Conservation (phyloP, 352 stramenopile genomes). For the Blastocystis sp. region DNA sequence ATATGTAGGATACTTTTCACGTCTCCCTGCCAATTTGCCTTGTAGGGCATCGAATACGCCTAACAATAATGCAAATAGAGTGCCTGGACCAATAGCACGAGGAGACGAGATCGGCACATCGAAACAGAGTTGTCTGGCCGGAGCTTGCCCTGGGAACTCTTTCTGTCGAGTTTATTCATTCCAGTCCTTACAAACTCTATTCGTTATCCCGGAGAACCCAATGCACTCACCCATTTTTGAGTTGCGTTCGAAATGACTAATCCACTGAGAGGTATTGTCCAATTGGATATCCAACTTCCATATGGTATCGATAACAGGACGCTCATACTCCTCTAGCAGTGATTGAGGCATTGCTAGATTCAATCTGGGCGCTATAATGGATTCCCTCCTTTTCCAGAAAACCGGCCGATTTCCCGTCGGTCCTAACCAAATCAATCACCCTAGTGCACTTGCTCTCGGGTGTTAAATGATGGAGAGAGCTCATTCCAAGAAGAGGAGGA, state of each 20-base stretch:
- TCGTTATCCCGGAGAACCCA: background rate
- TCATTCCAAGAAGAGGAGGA: too few species aligned
- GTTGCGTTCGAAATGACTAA: background rate
- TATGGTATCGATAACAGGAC: slow-evolving; percentile 32
- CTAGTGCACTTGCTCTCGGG: too few species aligned
- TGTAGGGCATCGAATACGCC: slow-evolving; percentile 34
- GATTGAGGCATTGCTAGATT: background rate
- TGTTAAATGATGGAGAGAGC: too few species aligned
- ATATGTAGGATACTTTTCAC: slow-evolving; percentile 6
- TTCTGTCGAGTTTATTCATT: slow-evolving; percentile 16
- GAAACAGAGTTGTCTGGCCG: slow-evolving; percentile 30
- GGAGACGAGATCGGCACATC: slow-evolving; percentile 33
- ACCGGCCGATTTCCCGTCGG: too few species aligned
- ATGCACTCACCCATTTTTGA: background rate
- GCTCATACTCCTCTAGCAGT: slow-evolving; percentile 25
- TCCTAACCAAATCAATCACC: too few species aligned
- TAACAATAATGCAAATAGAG: background rate
- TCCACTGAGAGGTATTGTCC: background rate
- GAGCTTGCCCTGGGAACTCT: background rate
- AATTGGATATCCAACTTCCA: slow-evolving; percentile 55
- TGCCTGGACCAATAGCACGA: slow-evolving; percentile 35
- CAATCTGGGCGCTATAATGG: background rate
- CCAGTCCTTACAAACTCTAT: slow-evolving; percentile 44
- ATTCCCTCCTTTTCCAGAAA: background rate
- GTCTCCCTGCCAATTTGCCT: background rate